These are phyloP conservation scores for Hydrangea macrophylla DNA, from an alignment of 148 eudicot genomes.

Conservation along the genomic window DNA sequence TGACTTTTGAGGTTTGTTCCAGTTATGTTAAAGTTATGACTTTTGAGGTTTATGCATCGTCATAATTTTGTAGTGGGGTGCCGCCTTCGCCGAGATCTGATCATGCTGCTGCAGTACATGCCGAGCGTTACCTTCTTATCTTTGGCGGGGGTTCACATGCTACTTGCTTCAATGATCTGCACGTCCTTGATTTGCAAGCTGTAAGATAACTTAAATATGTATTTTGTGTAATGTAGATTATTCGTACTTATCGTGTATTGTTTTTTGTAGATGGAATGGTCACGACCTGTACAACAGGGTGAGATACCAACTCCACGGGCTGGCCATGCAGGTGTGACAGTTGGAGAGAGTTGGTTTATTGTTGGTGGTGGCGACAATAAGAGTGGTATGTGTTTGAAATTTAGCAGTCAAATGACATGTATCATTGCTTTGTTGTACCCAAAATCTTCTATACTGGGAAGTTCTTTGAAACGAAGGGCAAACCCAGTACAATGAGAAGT, in stretches of 20 bases:
- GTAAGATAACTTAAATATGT: slow-evolving; percentile 42
- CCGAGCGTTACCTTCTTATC: slow-evolving; percentile 96
- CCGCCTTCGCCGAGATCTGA: slow-evolving; percentile 98
- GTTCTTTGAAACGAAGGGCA: too few relatives aligned
- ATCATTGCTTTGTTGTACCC: too few relatives aligned
- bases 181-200: slow-evolving; percentile 93
- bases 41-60: not conserved
- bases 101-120: slow-evolving; percentile 99
- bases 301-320: slow-evolving; percentile 95
- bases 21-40: not conserved
- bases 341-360: slow-evolving; percentile 99
- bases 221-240: slow-evolving; percentile 9
- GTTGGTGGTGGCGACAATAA: slow-evolving; percentile 97
- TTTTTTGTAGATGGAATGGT: slow-evolving; percentile 96
- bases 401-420: not conserved
- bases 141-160: slow-evolving; percentile 99
- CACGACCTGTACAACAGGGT: slow-evolving; percentile 91
- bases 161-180: slow-evolving; percentile 92
- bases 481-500: too few relatives aligned
- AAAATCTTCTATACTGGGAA: too few relatives aligned
- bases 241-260: slow-evolving; percentile 10
- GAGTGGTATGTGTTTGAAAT: slow-evolving; percentile 57
- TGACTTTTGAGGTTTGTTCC: too few relatives aligned
- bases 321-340: slow-evolving; percentile 93
- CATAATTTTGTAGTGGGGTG: slow-evolving; percentile 57